phyloP scores from a whole-genome alignment of 1,284 basidiomycete genomes.

The Leccinum solheimii region DNA sequence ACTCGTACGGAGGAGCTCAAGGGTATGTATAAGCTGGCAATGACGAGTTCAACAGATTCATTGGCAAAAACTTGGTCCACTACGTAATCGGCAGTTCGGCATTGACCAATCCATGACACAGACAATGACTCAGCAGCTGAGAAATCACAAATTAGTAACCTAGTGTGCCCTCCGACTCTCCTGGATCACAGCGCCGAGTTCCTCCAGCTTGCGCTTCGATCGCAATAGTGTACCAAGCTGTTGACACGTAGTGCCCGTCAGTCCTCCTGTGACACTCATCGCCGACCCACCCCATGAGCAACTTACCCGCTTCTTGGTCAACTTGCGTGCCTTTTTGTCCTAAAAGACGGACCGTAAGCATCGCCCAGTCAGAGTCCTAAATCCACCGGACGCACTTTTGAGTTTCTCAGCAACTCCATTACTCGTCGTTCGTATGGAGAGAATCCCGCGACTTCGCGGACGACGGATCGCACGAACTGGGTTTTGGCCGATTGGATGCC shows the following conservation, averaged over 20 bases:
- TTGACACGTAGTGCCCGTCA: neutral
- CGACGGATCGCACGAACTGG: conserved; percentile 87
- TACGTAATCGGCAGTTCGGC: conserved; percentile 26
- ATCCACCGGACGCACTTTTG: conserved; percentile 66
- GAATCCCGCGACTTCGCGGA: conserved; percentile 97
- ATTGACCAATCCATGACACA: conserved; percentile 9
- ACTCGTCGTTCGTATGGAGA: conserved; percentile 98
- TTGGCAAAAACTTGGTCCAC: conserved; percentile 21
- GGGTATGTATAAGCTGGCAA: conserved; percentile 8
- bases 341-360: conserved; percentile 33
- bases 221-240: conserved; percentile 94
- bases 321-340: conserved; percentile 98
- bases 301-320: conserved; percentile 97
- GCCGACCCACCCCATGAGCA: neutral
- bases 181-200: conserved; percentile 88
- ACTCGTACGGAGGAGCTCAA: neutral
- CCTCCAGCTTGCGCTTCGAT: conserved; percentile 97
- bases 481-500: conserved; percentile 84
- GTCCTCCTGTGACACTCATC: neutral
- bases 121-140: conserved; percentile 20
- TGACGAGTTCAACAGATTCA: conserved; percentile 1
- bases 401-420: conserved; percentile 99
- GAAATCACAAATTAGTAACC: neutral
- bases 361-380: neutral
- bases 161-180: conserved; percentile 79